Base-by-base conservation (phyloP, 345 rosid species). In the Brassica cretica region DNA sequence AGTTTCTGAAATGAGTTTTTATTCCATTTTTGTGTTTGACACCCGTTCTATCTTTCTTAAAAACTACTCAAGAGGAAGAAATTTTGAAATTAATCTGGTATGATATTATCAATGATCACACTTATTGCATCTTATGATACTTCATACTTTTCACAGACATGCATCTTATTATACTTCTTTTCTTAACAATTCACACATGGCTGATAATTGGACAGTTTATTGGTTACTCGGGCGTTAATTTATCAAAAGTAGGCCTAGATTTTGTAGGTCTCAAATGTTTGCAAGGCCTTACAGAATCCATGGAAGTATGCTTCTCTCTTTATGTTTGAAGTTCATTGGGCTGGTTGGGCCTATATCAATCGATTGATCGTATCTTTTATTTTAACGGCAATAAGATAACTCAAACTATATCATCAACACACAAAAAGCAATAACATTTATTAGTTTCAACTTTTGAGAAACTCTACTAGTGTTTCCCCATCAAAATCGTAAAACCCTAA, bases 251-350 rank as follows among this genome's bases (percentile, higher is more conserved):
- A 10, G 41, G 64, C 41, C n/a, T 33, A 46, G 11, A 10, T 61
- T 53, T 62, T 62, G 29, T 32, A 61, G 64, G 55, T 61, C 33
- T 76, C 63, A n/a, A 46, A 18, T 27, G 25, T 32, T 60, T 55
- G 18, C 56, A 65, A 53, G 29, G 77, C 55, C 74, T 58, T 15
- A 35, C 49, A 35, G 5, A 59, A 59, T 71, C 66, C 32, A 6
- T 14, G 39, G 24, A 71, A 24, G 15, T 35, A 60, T n/a, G 30
- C 8, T 27, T n/a, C 8, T 37, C 8, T 27, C 8, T n/a, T 37
- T 11, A 21, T 39, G 32, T 29, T 44, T 41, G 62, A 14, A 19
- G 14, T 58, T 21, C 29, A 58, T 1, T 58, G 29, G 62, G 62
- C 29, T 21, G 14, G 29, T 9, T 58, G 62, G 62, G 14, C 62